Conservation (phyloP, 345 rosid genomes). For the Pistacia atlantica region DNA sequence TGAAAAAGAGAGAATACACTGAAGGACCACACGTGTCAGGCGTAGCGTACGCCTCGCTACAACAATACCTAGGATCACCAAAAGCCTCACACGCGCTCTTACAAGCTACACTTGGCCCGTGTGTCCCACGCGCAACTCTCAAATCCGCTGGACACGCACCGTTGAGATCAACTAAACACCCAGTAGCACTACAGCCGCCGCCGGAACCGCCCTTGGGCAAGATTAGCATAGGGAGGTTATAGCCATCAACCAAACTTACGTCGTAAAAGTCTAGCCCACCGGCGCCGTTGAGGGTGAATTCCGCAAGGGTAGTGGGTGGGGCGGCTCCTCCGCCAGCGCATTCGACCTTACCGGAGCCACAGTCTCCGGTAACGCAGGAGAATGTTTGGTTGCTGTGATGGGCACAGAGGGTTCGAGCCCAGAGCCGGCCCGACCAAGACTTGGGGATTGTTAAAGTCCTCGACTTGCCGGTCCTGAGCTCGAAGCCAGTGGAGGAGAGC, state of each 20-base stretch:
- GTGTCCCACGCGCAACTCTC: constrained; percentile 38
- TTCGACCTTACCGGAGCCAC: constrained; percentile 70
- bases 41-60: constrained; percentile 69
- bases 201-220: constrained; percentile 45
- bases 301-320: constrained; percentile 88
- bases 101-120: constrained; percentile 49
- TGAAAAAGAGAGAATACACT: constrained; percentile 63
- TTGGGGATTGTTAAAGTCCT: constrained; percentile 52
- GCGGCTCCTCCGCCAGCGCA: constrained; percentile 74
- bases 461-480: constrained; percentile 61
- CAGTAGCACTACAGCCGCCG: constrained; percentile 81
- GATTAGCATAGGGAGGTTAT: constrained; percentile 67
- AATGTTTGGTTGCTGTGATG: constrained; percentile 46
- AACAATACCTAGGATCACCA: constrained; percentile 68
- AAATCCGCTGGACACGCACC: constrained; percentile 72
- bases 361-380: constrained; percentile 75
- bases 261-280: constrained; percentile 79
- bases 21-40: constrained; percentile 86
- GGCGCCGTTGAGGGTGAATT: constrained; percentile 85
- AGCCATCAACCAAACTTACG: constrained; percentile 76
- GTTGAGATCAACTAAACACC: constrained; percentile 83
- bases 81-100: constrained; percentile 95
- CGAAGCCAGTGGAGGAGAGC: constrained; percentile 79
- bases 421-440: constrained; percentile 87
- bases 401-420: constrained; percentile 73